Evolutionary conservation across 2,329 filamentous ascomycete species (phyloP), one percentile per base, ranked within the genome.

Genomic region (Xylaria sp.): DNA sequence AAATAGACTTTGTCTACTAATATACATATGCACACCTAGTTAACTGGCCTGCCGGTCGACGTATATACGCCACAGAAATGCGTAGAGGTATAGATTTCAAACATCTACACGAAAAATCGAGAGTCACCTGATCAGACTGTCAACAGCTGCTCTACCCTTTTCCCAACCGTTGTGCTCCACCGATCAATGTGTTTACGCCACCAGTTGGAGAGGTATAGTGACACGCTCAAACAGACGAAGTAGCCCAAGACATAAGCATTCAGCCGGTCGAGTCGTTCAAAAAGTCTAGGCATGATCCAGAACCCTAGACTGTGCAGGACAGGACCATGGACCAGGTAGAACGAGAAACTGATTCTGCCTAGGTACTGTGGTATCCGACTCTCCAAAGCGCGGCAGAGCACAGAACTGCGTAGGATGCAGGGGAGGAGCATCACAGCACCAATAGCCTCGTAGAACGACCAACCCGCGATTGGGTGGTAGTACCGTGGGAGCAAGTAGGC

Each of bases 381-480:
- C 52, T 79, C 77, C 2, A 79, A 68, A 6, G 76, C 1, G 2
- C 59, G 43, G 33, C 70, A 61, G 7, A 78, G 69, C 1, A 67
- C 46, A 0, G 72, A 71, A 33, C 73, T 78, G 37, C 74, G 75
- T 7, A 79, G 57, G 19, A 78, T 69, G 37, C 76, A 78, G 0
- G 71, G 74, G 8, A 79, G 63, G 0, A 79, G 71, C 2, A 79
- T 60, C 1, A 79, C 65, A 0, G 78, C 78, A 1, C 78, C 78
- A 61, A 77, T 71, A 0, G 76, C 67, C 55, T 79, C 72, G 64
- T 77, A 78, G 59, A 78, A 78, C 74, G 77, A 77, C 78, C 78
- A 79, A 7, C 72, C 74, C 0, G 75, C 76, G 0, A 78, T 57
- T 2, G 75, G 72, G 3, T 64, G 60, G 69, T 79, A 79, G 66